Conservation (phyloP, 176 grass and related monocot species). For the Phyllostachys edulis region DNA sequence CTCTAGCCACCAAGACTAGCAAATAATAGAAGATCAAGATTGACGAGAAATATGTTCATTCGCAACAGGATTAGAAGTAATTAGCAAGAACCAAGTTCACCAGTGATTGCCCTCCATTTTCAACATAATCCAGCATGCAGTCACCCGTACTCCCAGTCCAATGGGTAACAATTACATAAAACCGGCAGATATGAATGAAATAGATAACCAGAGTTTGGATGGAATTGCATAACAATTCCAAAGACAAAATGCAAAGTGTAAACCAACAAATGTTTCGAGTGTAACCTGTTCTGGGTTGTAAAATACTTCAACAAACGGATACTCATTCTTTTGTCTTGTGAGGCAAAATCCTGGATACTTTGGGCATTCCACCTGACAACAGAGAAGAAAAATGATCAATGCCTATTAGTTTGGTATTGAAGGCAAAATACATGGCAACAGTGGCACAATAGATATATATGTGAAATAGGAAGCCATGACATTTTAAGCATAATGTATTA, state of each 20-base stretch:
- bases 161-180: not conserved
- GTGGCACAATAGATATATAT: not conserved
- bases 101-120: not conserved
- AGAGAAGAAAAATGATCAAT: not conserved
- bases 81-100: not conserved
- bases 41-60: not conserved
- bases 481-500: not conserved
- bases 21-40: not conserved
- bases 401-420: not conserved
- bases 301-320: slow-evolving; percentile 99
- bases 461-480: not conserved
- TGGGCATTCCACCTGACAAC: slow-evolving; percentile 79
- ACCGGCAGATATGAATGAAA: not conserved
- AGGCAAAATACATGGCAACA: not conserved
- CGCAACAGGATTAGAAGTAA: not conserved
- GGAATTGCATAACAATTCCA: not conserved
- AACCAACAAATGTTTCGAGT: not conserved
- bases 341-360: slow-evolving; percentile 98
- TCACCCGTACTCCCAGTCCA: not conserved
- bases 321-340: slow-evolving; percentile 78
- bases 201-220: not conserved
- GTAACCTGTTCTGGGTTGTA: slow-evolving; percentile 82
- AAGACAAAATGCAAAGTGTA: not conserved
- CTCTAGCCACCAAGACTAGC: not conserved
- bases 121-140: not conserved